Conservation (phyloP, 176 grass and related monocot genomes). For the Microstegium vimineum region DNA sequence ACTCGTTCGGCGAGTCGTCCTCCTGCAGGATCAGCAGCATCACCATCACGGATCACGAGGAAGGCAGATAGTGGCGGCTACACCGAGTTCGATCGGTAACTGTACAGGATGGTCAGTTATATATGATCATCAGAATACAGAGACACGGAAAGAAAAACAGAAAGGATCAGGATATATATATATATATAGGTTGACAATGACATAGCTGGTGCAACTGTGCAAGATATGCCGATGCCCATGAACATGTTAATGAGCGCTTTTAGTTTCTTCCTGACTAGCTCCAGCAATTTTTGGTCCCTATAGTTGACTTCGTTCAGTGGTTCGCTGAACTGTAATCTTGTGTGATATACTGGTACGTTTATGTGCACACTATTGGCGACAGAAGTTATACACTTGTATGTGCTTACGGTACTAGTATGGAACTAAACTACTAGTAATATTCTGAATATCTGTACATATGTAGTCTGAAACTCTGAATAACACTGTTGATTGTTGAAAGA, state of each 20-base stretch:
- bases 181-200: no score
- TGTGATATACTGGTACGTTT: neutral
- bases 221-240: neutral
- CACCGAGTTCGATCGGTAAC: neutral
- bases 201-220: constrained; percentile 26
- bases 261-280: neutral
- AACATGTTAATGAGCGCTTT: neutral
- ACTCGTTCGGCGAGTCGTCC: constrained; percentile 19
- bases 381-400: no score
- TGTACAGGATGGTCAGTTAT: neutral
- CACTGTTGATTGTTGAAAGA: no score
- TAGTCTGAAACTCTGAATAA: no score
- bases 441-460: no score
- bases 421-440: no score
- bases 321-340: neutral
- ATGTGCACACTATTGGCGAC: neutral
- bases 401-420: no score
- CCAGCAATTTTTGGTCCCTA: neutral
- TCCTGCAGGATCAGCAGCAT: constrained; percentile 32
- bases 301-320: neutral
- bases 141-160: neutral
- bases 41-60: constrained; percentile 2
- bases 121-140: neutral
- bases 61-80: constrained; percentile 9
- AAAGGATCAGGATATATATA: constrained; percentile 1